Base-by-base conservation (phyloP, 192 early-diverging fungal genomes). In the Haplosporangium gracile region DNA sequence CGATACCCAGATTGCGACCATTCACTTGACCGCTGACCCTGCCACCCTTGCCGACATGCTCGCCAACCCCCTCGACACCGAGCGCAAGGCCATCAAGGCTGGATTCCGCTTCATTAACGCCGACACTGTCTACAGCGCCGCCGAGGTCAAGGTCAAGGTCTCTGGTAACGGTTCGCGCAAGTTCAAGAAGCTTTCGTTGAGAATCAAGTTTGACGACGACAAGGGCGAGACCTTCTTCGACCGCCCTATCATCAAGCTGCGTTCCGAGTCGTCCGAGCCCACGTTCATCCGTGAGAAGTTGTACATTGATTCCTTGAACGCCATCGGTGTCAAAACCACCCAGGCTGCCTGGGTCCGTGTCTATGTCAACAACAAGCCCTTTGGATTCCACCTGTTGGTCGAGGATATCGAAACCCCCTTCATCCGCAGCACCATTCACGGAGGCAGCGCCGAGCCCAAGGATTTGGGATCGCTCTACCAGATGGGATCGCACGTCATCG, bases 121-220 rank as follows among this genome's bases (percentile, higher is more conserved):
- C 45, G 76, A 78, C 47, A 77, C 71, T 20, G 60, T 78, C 29
- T 78, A 83, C 65, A 74, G 47, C 18, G 51, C 53, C 36, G 60
- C 70, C 1, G 71, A 85, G 47, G 89, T 90, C 47, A 74, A 82
- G 79, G 32, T 90, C n/a, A 90, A 88, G 74, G 63, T 90, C 32
- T 81, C 83, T 29, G 89, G 89, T 16, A 81, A 88, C 36, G 85
- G 75, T 11, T 87, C 83, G 13, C 70, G 81, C 6, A 42, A 72
- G 32, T 90, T 81, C 83, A 75, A 87, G 45, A 90, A 90, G 55
- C 65, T 88, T 45, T 88, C 89, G 26, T 79, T 88, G 57, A 82
- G 77, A 34, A 1, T 90, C 71, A 90, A 90, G 57, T 85, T 90
- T 47, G 70, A 81, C 29, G 55, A 79, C 1, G 71, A 82, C 5